Base-by-base conservation (phyloP, 129 eudicot species). In the Solidago caesia region DNA sequence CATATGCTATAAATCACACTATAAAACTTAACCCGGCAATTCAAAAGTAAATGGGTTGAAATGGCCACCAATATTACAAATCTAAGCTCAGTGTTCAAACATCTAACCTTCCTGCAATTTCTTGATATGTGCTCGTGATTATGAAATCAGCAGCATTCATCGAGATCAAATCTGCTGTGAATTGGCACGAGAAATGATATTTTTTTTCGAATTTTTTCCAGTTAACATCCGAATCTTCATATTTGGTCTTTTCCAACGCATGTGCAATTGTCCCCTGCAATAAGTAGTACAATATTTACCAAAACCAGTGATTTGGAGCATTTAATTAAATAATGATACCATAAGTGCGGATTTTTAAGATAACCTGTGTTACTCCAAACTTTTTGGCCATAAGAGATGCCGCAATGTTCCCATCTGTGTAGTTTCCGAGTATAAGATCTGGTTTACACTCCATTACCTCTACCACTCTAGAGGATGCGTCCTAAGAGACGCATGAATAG, bases 221-320 rank as follows among this genome's bases (percentile, higher is more conserved):
- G 70, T 87, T 92, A 29, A 91, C 73, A 72, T 91, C 97, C 13
- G 97, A 91, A 76, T 89, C 87, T 80, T 89, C 88, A 8, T 91
- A 91, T 80, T 91, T 91, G 2, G 92, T 89, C 81, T 91, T 91
- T 74, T 91, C 97, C 73, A 91, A 67, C 44, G 96, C 96, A 66
- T 92, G 97, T 80, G 97, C 97, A 77, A 92, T 92, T 14, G 97
- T 92, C 71, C 91, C 97, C 96, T 91, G 56, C n/a, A 43, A 33
- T 58, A 56, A 6, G 10, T 0, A 56, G 27, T n/a, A 67, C 64
- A 7, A 59, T 10, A 56, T 56, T 47, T 27, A 29, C 53, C n/a
- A 49, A 60, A 72, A 55, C 61, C 8, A 21, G 33, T 14, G 47
- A 73, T 10, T 52, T 7, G 46, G 46, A 46, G 16, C 55, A 66